phyloP scores from a whole-genome alignment of 306 rosid genomes.

The Hippophae rhamnoides region DNA sequence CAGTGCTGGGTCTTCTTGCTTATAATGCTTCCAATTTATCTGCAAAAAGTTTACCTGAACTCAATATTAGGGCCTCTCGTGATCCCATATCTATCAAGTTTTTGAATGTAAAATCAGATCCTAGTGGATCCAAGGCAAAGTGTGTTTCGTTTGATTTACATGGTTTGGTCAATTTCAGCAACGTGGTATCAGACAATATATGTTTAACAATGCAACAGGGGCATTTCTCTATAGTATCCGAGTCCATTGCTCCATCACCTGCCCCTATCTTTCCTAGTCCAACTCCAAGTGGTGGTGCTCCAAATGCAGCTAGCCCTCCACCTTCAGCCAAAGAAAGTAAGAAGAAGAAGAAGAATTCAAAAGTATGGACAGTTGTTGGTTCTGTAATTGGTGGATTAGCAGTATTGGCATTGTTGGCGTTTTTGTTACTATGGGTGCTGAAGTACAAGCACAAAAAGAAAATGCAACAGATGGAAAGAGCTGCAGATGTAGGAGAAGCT shows the following conservation, averaged over 20 bases:
- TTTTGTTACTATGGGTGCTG: slow-evolving; percentile 45
- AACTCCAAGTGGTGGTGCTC: slow-evolving; percentile 18
- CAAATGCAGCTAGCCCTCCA: background rate
- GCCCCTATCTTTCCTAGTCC: slow-evolving; percentile 30
- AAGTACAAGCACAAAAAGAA: slow-evolving; percentile 53
- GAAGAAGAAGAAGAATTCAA: slow-evolving; percentile 37
- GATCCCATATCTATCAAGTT: slow-evolving; percentile 52
- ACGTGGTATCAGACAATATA: slow-evolving; percentile 34
- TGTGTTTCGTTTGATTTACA: slow-evolving; percentile 56
- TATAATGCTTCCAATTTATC: slow-evolving; percentile 55
- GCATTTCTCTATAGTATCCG: slow-evolving; percentile 73
- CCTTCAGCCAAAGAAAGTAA: slow-evolving; percentile 20
- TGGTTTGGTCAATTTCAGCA: slow-evolving; percentile 49
- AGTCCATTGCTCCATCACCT: slow-evolving; percentile 37
- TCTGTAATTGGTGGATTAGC: slow-evolving; percentile 68
- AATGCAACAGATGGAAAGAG: slow-evolving; percentile 79
- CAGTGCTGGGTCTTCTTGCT: slow-evolving; percentile 78
- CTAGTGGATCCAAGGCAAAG: slow-evolving; percentile 39
- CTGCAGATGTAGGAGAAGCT: slow-evolving; percentile 81
- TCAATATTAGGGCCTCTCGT: slow-evolving; percentile 32
- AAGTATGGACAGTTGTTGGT: slow-evolving; percentile 66
- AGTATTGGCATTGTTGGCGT: slow-evolving; percentile 36
- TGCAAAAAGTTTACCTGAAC: slow-evolving; percentile 39
- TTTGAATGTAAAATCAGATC: slow-evolving; percentile 29
- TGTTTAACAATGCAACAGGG: slow-evolving; percentile 61